A percentile compares a stretch with the other conserved stretches of the same genome.
phyloP scores from a whole-genome alignment of 495 filamentous ascomycete species.

The Aspergillus mulundensis region DNA sequence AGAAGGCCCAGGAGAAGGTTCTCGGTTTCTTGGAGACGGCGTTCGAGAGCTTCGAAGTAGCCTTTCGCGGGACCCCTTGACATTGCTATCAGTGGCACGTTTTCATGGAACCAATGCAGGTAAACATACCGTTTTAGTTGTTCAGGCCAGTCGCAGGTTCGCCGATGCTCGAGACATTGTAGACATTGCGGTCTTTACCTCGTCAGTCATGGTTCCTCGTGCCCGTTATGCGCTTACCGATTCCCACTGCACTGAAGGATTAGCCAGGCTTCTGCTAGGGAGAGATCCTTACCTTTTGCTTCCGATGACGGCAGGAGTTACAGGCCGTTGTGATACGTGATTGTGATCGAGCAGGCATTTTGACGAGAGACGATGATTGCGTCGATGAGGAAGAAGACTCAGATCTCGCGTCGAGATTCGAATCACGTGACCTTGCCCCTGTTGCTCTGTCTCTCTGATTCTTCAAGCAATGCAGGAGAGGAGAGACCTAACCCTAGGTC shows the following conservation, averaged over 20 bases:
- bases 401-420: background rate
- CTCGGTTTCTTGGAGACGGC: constrained; percentile 38
- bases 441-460: no score
- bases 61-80: constrained; percentile 38
- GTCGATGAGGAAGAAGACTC: constrained; percentile 1
- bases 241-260: constrained; percentile 34
- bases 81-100: background rate
- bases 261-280: background rate
- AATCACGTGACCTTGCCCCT: background rate
- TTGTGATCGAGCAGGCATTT: constrained; percentile 17
- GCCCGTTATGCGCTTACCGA: constrained; percentile 20
- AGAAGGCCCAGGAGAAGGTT: constrained; percentile 29
- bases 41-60: constrained; percentile 37
- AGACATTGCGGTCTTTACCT: constrained; percentile 30
- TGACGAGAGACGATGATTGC: constrained; percentile 11
- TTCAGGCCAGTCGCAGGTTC: constrained; percentile 38
- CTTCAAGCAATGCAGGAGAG: no score
- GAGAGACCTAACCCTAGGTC: no score
- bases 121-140: constrained; percentile 33
- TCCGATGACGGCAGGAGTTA: constrained; percentile 34
- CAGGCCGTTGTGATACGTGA: constrained; percentile 37
- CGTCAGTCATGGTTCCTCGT: background rate
- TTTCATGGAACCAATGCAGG: background rate
- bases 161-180: constrained; percentile 34
- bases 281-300: constrained; percentile 32